Percentiles rank a stretch among this genome's conserved stretches.
Evolutionary conservation across 2,329 filamentous ascomycete genomes (phyloP).

Genomic region (Exserohilum rostratum): DNA sequence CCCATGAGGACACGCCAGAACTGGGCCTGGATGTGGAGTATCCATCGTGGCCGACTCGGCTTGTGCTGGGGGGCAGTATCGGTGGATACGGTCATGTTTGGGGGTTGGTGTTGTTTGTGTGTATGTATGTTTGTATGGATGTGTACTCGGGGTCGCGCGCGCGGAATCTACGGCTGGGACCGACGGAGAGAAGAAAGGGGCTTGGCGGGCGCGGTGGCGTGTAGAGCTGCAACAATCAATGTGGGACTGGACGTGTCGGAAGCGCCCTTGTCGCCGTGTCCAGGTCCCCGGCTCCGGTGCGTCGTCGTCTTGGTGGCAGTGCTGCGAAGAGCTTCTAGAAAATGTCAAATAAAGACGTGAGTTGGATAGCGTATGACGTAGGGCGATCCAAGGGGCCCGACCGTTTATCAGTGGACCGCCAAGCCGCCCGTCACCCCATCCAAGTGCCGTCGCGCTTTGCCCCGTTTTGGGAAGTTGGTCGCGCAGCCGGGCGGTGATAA

Average conservation of each 20-base stretch:
- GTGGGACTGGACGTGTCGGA: neutral
- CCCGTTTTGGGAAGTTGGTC: neutral
- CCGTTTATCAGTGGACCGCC: conserved; percentile 17
- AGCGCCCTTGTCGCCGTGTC: neutral
- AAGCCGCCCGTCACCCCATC: conserved; percentile 4
- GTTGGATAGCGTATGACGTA: conserved; percentile 24
- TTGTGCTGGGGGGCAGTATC: conserved; percentile 20
- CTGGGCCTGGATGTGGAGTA: conserved; percentile 66
- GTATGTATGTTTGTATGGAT: too few species aligned
- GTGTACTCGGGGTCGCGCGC: too few species aligned
- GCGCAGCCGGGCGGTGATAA: too few species aligned
- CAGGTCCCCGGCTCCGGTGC: neutral
- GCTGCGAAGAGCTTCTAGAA: conserved; percentile 12
- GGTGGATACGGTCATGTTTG: conserved; percentile 5
- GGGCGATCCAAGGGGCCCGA: neutral
- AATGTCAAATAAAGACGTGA: conserved; percentile 6
- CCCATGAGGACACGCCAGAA: conserved; percentile 72
- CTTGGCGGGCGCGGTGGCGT: conserved; percentile 9
- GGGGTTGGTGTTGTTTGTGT: neutral
- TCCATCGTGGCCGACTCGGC: conserved; percentile 58
- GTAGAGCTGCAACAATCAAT: neutral
- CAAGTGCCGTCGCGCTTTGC: conserved; percentile 4
- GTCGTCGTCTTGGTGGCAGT: conserved; percentile 2
- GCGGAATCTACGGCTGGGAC: conserved; percentile 16
- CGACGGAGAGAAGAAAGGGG: conserved; percentile 11